Percentiles rank a stretch among this genome's conserved stretches.
phyloP scores from a whole-genome alignment of 192 early-diverging fungal genomes.

The Oehlia diaphana region DNA sequence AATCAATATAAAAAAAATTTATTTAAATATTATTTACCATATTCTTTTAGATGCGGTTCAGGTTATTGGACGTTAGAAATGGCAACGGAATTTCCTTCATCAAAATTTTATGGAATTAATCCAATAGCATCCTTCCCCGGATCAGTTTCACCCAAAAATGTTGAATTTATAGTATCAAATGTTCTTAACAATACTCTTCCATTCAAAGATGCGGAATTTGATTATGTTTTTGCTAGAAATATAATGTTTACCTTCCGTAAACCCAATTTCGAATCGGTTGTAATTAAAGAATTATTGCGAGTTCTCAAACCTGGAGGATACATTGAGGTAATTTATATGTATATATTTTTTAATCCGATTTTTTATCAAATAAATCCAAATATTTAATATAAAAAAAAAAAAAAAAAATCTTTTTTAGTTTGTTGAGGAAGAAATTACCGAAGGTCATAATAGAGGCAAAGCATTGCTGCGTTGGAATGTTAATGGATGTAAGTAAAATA shows the following conservation, averaged over 20 bases:
- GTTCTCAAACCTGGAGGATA: not conserved
- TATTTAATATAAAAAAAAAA: too few species aligned
- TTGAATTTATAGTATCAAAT: not conserved
- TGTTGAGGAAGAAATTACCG: not conserved
- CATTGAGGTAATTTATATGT: not conserved
- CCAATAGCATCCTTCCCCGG: not conserved
- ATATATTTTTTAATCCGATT: too few species aligned
- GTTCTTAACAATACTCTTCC: not conserved
- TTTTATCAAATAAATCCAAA: too few species aligned
- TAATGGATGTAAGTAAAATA: not conserved
- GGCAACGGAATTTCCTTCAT: not conserved
- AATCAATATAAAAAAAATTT: too few species aligned
- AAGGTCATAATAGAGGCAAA: not conserved
- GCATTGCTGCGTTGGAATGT: too few species aligned
- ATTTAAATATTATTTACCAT: not conserved
- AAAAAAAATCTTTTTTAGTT: not conserved
- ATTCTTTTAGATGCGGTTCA: not conserved
- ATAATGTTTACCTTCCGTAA: not conserved
- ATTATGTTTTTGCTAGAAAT: not conserved
- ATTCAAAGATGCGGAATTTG: not conserved
- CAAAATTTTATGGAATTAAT: not conserved
- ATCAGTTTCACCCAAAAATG: not conserved
- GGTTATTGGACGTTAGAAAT: not conserved
- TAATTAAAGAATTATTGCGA: not conserved
- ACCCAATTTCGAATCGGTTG: not conserved